phyloP scores from a whole-genome alignment of 352 stramenopile genomes.

The Phytophthora sojae region DNA sequence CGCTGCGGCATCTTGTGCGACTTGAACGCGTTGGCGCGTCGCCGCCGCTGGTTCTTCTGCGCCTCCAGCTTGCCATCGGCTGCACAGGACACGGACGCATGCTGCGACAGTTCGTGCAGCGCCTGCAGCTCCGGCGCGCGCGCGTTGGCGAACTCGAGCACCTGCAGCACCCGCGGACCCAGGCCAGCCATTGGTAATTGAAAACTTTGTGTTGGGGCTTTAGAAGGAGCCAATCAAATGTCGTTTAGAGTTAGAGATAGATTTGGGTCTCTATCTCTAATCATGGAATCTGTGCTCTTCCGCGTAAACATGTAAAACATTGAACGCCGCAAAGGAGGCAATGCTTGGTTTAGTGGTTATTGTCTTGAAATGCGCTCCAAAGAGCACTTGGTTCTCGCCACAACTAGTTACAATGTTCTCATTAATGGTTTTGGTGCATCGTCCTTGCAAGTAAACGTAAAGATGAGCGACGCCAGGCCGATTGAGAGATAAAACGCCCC shows the following conservation, averaged over 20 bases:
- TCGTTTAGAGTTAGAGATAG: too few species aligned
- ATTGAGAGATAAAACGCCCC: too few species aligned
- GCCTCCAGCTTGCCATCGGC: slow-evolving; percentile 56
- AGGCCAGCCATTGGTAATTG: slow-evolving; percentile 36
- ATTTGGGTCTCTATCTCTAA: too few species aligned
- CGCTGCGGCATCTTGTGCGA: slow-evolving; percentile 70
- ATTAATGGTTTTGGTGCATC: too few species aligned
- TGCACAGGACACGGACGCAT: slow-evolving; percentile 18
- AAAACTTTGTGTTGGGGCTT: too few species aligned
- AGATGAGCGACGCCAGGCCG: background rate
- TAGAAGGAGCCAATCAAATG: too few species aligned
- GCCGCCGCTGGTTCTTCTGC: slow-evolving; percentile 73
- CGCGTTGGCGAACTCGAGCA: slow-evolving; percentile 80
- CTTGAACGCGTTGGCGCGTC: slow-evolving; percentile 85
- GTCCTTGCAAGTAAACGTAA: background rate
- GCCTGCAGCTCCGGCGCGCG: slow-evolving; percentile 80
- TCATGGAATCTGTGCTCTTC: too few species aligned
- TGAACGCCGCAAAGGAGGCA: too few species aligned
- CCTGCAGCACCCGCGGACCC: slow-evolving; percentile 72
- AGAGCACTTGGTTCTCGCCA: too few species aligned
- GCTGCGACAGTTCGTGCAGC: slow-evolving; percentile 67
- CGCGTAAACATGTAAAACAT: too few species aligned
- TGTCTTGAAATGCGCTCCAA: background rate
- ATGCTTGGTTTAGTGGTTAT: background rate
- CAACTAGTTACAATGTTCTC: background rate